phyloP scores from a whole-genome alignment of 2,329 filamentous ascomycete species.

The Graphilbum sp. region DNA sequence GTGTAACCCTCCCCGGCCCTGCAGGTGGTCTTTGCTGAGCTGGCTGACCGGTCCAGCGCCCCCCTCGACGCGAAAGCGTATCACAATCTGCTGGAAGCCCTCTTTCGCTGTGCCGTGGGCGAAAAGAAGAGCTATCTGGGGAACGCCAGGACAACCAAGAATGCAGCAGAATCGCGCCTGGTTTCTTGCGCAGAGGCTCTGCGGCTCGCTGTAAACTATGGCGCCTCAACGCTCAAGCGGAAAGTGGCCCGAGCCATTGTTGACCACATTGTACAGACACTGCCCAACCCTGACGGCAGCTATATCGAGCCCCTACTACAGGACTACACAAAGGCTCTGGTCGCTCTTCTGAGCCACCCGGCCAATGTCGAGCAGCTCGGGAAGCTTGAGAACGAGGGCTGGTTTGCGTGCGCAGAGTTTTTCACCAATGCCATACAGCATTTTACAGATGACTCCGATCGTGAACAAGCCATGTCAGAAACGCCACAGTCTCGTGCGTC shows the following conservation, averaged over 20 bases:
- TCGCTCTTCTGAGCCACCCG: constrained; percentile 51
- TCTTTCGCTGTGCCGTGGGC: constrained; percentile 52
- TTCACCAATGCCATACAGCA: constrained; percentile 45
- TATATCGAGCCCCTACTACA: constrained; percentile 54
- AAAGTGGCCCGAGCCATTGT: constrained; percentile 69
- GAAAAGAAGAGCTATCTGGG: constrained; percentile 52
- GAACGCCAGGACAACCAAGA: constrained; percentile 28
- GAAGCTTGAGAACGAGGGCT: constrained; percentile 36
- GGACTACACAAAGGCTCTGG: constrained; percentile 65
- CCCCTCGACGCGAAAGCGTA: constrained; percentile 60
- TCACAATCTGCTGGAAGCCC: constrained; percentile 61
- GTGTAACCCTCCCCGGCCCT: not conserved
- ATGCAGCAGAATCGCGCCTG: constrained; percentile 39
- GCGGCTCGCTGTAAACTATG: constrained; percentile 54
- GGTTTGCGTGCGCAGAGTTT: constrained; percentile 56
- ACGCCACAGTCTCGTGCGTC: constrained; percentile 23
- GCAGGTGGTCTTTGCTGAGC: too few species aligned
- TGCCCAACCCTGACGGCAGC: constrained; percentile 42
- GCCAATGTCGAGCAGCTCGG: constrained; percentile 70
- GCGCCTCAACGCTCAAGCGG: constrained; percentile 48
- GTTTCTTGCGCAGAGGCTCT: constrained; percentile 54
- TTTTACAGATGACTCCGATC: constrained; percentile 27
- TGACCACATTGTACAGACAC: constrained; percentile 63
- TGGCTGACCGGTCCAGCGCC: constrained; percentile 6
- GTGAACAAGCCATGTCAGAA: constrained; percentile 11